phyloP scores from a whole-genome alignment of 495 filamentous ascomycete genomes.

The Hyaloscypha variabilis region DNA sequence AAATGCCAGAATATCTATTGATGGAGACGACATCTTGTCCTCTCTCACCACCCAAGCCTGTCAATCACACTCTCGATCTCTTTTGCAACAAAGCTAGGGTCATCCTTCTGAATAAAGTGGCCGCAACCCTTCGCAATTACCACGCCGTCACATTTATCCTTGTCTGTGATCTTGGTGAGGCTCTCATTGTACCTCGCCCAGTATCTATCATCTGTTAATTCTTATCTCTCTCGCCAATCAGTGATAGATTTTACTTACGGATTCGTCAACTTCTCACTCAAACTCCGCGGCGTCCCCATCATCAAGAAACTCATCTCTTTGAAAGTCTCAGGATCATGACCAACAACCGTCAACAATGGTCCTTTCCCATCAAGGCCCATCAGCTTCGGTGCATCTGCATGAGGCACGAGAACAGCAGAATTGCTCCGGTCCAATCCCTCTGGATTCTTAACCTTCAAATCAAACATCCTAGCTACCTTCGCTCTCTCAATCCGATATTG shows the following conservation, averaged over 20 bases:
- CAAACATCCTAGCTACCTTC: slow-evolving; percentile 47
- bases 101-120: slow-evolving; percentile 66
- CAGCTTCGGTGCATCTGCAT: slow-evolving; percentile 49
- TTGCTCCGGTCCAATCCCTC: slow-evolving; percentile 59
- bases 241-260: slow-evolving; percentile 35
- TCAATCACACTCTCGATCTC: slow-evolving; percentile 46
- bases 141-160: slow-evolving; percentile 44
- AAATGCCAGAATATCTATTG: background rate
- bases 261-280: slow-evolving; percentile 20
- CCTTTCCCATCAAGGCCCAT: slow-evolving; percentile 38
- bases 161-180: slow-evolving; percentile 47
- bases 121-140: slow-evolving; percentile 56
- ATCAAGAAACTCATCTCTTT: slow-evolving; percentile 50
- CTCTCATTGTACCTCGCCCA: slow-evolving; percentile 63
- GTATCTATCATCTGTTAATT: slow-evolving; percentile 51
- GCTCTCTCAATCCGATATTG: slow-evolving; percentile 47
- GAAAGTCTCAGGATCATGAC: slow-evolving; percentile 63
- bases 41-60: slow-evolving; percentile 26
- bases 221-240: slow-evolving; percentile 40
- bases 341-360: slow-evolving; percentile 57
- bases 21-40: no score
- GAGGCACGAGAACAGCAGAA: slow-evolving; percentile 51
- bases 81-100: slow-evolving; percentile 56
- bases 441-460: slow-evolving; percentile 54
- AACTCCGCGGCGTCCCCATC: slow-evolving; percentile 26